A percentile compares a stretch with the other conserved stretches of the same genome.
Conservation (phyloP, 768 basidiomycete genomes). For the Ramaria sp. region DNA sequence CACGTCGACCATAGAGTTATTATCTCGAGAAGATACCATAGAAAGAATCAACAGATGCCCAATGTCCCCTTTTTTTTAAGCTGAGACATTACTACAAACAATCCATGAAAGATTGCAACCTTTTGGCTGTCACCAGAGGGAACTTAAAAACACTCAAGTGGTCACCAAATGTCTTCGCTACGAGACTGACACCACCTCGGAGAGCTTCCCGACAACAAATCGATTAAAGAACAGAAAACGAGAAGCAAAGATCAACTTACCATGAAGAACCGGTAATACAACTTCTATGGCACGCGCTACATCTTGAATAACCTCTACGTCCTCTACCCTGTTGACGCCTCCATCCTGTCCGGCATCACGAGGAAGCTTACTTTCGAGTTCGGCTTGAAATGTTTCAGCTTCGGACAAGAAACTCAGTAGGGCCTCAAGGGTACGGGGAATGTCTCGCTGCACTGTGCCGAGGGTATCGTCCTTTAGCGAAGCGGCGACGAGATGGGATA, state of each 20-base stretch:
- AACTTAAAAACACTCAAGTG: slow-evolving; percentile 71
- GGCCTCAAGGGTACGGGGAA: slow-evolving; percentile 72
- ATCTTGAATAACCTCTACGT: slow-evolving; percentile 23
- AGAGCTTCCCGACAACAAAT: slow-evolving; percentile 32
- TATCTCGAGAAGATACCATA: too few relatives aligned
- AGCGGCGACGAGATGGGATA: slow-evolving; percentile 56
- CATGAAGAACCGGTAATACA: slow-evolving; percentile 43
- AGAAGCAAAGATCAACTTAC: slow-evolving; percentile 29
- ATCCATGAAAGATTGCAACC: slow-evolving; percentile 64
- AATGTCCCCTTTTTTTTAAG: too few relatives aligned
- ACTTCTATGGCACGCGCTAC: slow-evolving; percentile 44
- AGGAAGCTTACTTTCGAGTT: slow-evolving; percentile 34
- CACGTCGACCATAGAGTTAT: too few relatives aligned
- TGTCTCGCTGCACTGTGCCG: slow-evolving; percentile 78
- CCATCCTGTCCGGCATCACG: slow-evolving; percentile 22
- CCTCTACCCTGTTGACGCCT: not conserved
- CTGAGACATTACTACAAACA: slow-evolving; percentile 29
- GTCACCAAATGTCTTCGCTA: slow-evolving; percentile 64
- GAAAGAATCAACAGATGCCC: too few relatives aligned
- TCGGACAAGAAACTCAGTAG: slow-evolving; percentile 55
- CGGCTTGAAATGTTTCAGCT: slow-evolving; percentile 52
- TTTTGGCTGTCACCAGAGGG: slow-evolving; percentile 53
- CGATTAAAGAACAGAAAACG: not conserved
- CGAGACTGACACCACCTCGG: slow-evolving; percentile 53
- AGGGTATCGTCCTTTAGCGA: slow-evolving; percentile 75